phyloP scores from a whole-genome alignment of 345 rosid genomes.

The Physaria fendleri region DNA sequence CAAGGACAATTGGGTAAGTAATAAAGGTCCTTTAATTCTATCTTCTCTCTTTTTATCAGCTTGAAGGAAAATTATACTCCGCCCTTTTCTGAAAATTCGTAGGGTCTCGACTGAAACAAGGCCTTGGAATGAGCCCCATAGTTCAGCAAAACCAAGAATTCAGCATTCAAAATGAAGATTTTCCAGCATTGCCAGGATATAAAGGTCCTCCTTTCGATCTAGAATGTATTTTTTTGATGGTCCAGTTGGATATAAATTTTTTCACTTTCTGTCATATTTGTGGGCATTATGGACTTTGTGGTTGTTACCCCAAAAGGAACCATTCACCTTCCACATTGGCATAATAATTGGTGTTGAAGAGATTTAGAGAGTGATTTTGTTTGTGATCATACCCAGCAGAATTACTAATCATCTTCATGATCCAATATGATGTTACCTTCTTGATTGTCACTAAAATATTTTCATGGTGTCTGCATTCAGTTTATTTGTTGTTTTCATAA shows the following conservation, averaged over 20 bases:
- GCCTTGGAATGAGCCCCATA: slow-evolving; percentile 73
- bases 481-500: background rate
- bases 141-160: slow-evolving; percentile 98
- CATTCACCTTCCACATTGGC: background rate
- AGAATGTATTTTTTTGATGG: background rate
- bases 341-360: slow-evolving; percentile 1
- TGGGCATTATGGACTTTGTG: slow-evolving; percentile 1
- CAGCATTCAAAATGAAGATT: slow-evolving; percentile 98
- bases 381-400: background rate
- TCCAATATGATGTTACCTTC: background rate
- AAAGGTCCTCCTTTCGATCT: slow-evolving; percentile 48
- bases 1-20: slow-evolving; percentile 87
- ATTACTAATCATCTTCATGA: background rate
- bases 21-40: background rate
- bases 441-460: background rate
- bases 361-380: background rate
- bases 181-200: slow-evolving; percentile 95
- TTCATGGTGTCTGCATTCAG: background rate
- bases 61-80: background rate
- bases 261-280: background rate
- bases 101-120: slow-evolving; percentile 81
- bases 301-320: background rate
- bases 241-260: background rate
- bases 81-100: slow-evolving; percentile 1
- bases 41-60: slow-evolving; percentile 7